Percentiles rank a stretch among this genome's conserved stretches.
Evolutionary conservation across 805 yeast species (phyloP).

Genomic region (Jamesozyma gamospora): DNA sequence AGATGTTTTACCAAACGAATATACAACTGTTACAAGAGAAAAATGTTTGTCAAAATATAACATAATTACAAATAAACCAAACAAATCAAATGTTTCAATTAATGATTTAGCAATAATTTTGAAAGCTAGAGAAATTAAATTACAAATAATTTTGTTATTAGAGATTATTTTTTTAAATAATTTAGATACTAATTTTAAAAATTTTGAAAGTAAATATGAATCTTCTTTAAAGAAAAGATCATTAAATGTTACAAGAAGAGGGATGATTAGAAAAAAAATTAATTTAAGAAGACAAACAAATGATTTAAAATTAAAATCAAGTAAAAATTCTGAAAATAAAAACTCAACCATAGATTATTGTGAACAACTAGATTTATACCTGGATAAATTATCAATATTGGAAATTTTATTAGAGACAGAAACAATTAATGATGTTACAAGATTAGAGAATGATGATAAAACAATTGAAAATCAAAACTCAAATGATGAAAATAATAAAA

Average conservation of each 20-base stretch:
- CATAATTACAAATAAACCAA: not conserved
- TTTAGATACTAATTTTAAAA: conserved; percentile 27
- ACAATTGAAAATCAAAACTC: not conserved
- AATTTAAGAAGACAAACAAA: conserved; percentile 17
- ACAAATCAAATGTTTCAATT: conserved; percentile 13
- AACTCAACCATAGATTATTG: conserved; percentile 14
- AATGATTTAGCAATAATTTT: conserved; percentile 31
- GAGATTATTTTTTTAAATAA: conserved; percentile 34
- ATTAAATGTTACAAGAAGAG: conserved; percentile 25
- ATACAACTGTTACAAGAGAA: conserved; percentile 5
- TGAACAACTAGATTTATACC: conserved; percentile 33
- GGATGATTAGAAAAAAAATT: conserved; percentile 10
- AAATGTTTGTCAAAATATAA: conserved; percentile 8
- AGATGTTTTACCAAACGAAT: not conserved
- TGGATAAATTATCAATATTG: conserved; percentile 46
- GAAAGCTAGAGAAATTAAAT: conserved; percentile 46
- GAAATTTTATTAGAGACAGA: conserved; percentile 37
- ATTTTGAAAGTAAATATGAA: conserved; percentile 24
- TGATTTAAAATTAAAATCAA: not conserved
- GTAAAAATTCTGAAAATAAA: not conserved
- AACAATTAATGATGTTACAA: not conserved
- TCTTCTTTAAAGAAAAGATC: conserved; percentile 21
- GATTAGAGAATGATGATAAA: not conserved
- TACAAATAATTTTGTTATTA: conserved; percentile 40
- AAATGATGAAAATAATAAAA: conserved; percentile 2